Evolutionary conservation across 768 basidiomycete genomes (phyloP), one percentile per base, ranked within the genome.

Genomic region (Mycena pura): DNA sequence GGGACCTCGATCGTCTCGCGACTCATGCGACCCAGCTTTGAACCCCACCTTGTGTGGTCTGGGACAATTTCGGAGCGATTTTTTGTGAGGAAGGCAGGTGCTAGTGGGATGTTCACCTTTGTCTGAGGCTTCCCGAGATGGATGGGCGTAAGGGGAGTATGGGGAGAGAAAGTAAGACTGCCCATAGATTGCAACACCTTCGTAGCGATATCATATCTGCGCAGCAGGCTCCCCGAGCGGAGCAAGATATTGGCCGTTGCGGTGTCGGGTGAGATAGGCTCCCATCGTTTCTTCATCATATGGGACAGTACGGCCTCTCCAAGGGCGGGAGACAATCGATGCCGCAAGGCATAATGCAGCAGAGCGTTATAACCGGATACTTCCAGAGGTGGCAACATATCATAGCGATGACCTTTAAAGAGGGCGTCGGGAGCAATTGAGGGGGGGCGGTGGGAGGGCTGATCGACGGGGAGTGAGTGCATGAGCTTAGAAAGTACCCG

Each of bases 291-390:
- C 17, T 74, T 64, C 19, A 74, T 76, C 85, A 91, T 87, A 64
- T 90, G 84, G 13, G 81, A 63, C 11, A 91, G 69, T 14, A 92
- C 73, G 13, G 70, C 63, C 14, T 79, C 71, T 0, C 84, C 88
- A 24, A 84, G 74, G 1, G 68, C 57, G 17, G 81, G 73, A 6
- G 87, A 87, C 38, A 79, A 73, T n/a, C 82, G 81, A 65, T 89
- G 81, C 8, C 83, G 83, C 32, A 93, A 78, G 5, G 86, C 77
- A 70, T 91, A 92, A 61, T 89, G 80, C 4, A 93, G 65, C 25
- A 93, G 81, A 0, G 84, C 68, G 69, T 91, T 89, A 72, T 86
- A 89, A 1, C 81, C 74, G 21, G 74, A 69, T 10, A 78, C 58
- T 39, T 78, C 74, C 7, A 86, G 68, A 0, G 72, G 70, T 19